These are phyloP conservation scores for Cochlearia excelsa DNA, from an alignment of 345 rosid species.

Conservation along the genomic window DNA sequence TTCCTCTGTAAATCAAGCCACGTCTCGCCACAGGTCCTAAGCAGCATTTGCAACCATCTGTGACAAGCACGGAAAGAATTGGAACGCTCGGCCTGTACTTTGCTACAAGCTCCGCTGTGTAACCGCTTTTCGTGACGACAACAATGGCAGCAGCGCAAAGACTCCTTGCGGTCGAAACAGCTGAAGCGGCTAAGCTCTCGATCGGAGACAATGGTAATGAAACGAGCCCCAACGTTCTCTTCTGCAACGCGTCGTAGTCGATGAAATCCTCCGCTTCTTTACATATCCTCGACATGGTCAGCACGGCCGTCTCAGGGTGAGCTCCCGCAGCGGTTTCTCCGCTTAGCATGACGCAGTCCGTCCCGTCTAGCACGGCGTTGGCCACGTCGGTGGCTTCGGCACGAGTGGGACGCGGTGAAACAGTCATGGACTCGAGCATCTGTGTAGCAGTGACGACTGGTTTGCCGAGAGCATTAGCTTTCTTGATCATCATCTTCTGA, in stretches of 20 bases:
- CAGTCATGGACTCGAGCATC: constrained; percentile 75
- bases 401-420: constrained; percentile 65
- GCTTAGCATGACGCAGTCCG: constrained; percentile 54
- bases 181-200: constrained; percentile 59
- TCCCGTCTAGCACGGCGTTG: constrained; percentile 72
- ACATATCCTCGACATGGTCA: constrained; percentile 65
- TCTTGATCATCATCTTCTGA: constrained; percentile 63
- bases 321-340: constrained; percentile 55
- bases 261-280: constrained; percentile 53
- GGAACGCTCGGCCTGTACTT: constrained; percentile 64
- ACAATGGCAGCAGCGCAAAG: constrained; percentile 48
- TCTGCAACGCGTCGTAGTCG: constrained; percentile 45
- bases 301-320: constrained; percentile 56
- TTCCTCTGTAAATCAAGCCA: constrained; percentile 55
- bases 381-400: constrained; percentile 84
- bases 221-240: constrained; percentile 42
- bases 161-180: constrained; percentile 48
- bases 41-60: constrained; percentile 42
- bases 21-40: constrained; percentile 50
- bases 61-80: constrained; percentile 49
- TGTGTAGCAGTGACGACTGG: constrained; percentile 58
- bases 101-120: constrained; percentile 55
- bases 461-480: constrained; percentile 60
- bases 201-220: constrained; percentile 55
- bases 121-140: constrained; percentile 58